phyloP scores from a whole-genome alignment of 345 rosid species.

The Erodium maritimum region DNA sequence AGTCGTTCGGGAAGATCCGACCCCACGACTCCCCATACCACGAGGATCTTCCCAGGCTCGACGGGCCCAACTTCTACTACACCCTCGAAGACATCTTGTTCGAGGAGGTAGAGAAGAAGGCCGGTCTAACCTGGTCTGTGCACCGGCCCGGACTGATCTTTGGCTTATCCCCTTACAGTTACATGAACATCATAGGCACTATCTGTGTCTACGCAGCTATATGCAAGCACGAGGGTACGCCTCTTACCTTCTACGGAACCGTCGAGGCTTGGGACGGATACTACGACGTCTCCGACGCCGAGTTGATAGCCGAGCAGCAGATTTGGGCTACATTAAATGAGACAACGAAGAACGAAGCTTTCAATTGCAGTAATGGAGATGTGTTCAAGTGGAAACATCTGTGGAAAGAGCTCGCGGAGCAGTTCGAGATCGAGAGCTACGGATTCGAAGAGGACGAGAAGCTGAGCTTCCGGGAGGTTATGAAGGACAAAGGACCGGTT shows the following conservation, averaged over 20 bases:
- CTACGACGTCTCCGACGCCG: conserved; percentile 47
- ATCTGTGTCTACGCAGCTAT: conserved; percentile 69
- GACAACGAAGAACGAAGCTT: conserved; percentile 50
- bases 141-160: conserved; percentile 52
- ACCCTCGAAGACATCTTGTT: conserved; percentile 52
- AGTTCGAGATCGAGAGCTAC: conserved; percentile 63
- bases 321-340: conserved; percentile 79
- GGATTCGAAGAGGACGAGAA: conserved; percentile 46
- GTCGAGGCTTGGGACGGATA: conserved; percentile 59
- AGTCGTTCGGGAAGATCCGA: conserved; percentile 7
- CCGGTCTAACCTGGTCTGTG: conserved; percentile 55
- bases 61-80: conserved; percentile 50
- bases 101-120: conserved; percentile 42
- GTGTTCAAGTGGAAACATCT: conserved; percentile 77
- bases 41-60: conserved; percentile 67
- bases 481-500: conserved; percentile 55
- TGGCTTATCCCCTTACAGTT: conserved; percentile 76
- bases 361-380: conserved; percentile 63
- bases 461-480: conserved; percentile 39
- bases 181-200: conserved; percentile 55
- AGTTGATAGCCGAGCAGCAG: conserved; percentile 73
- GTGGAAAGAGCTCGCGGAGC: conserved; percentile 67
- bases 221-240: conserved; percentile 60
- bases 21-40: conserved; percentile 62
- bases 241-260: conserved; percentile 50